Evolutionary conservation across 305 asterid species (phyloP).

Genomic region (Fraxinus paxiana): DNA sequence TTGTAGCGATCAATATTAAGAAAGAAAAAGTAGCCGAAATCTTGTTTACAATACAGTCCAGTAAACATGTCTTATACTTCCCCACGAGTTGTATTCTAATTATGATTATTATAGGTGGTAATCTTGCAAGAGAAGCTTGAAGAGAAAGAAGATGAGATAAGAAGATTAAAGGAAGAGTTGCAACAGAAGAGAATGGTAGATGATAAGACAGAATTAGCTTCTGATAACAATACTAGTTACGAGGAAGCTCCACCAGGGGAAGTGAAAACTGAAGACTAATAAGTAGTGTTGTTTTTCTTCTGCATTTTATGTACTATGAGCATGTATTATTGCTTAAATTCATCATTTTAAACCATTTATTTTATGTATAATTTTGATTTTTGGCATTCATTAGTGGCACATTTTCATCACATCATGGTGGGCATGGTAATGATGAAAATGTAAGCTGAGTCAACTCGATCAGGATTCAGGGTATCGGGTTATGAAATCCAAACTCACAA

Average conservation of each 20-base stretch:
- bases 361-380: neutral
- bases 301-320: neutral
- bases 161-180: conserved; percentile 46
- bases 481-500: neutral
- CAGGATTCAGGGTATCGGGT: neutral
- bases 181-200: conserved; percentile 29
- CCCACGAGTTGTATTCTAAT: conserved; percentile 1
- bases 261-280: conserved; percentile 33
- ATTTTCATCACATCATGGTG: neutral
- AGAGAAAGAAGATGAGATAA: conserved; percentile 61
- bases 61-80: neutral
- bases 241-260: conserved; percentile 33
- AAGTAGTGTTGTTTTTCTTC: neutral
- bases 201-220: conserved; percentile 31
- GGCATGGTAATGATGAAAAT: neutral
- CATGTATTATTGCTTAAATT: neutral
- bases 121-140: conserved; percentile 78
- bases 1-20: neutral
- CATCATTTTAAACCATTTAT: neutral
- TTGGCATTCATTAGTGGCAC: neutral
- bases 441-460: neutral
- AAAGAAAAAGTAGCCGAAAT: neutral
- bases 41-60: neutral
- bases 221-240: conserved; percentile 21
- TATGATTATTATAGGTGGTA: conserved; percentile 44